phyloP scores from a whole-genome alignment of 495 filamentous ascomycete genomes.

The Aspergillus steynii region DNA sequence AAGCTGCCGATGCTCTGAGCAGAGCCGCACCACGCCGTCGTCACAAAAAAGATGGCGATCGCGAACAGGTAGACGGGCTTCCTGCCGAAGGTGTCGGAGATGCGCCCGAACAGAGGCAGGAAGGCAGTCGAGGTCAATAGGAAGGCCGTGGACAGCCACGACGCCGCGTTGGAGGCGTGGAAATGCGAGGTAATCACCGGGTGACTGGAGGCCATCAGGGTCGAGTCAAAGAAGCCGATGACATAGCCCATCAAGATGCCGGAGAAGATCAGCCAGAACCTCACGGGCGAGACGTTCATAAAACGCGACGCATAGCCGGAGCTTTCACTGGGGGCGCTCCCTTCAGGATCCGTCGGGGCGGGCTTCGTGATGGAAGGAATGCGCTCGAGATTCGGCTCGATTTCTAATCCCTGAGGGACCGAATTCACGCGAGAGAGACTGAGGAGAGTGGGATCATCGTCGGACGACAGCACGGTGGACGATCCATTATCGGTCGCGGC shows the following conservation, averaged over 20 bases:
- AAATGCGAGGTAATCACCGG: slow-evolving; percentile 82
- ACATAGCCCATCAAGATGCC: slow-evolving; percentile 49
- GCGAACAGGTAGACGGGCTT: slow-evolving; percentile 67
- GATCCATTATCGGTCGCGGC: slow-evolving; percentile 7
- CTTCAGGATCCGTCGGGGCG: slow-evolving; percentile 13
- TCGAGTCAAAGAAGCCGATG: slow-evolving; percentile 69
- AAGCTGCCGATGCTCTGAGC: slow-evolving; percentile 72
- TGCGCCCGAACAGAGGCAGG: slow-evolving; percentile 68
- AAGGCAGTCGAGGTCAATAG: slow-evolving; percentile 74
- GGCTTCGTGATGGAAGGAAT: slow-evolving; percentile 19
- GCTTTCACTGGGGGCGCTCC: slow-evolving; percentile 12
- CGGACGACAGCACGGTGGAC: slow-evolving; percentile 6
- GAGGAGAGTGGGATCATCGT: slow-evolving; percentile 26
- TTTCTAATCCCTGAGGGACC: slow-evolving; percentile 31
- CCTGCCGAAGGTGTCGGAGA: slow-evolving; percentile 74
- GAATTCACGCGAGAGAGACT: slow-evolving; percentile 32
- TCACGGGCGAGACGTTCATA: slow-evolving; percentile 43
- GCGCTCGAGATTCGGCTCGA: slow-evolving; percentile 32
- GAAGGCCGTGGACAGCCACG: slow-evolving; percentile 81
- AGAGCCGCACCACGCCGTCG: slow-evolving; percentile 72
- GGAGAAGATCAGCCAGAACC: slow-evolving; percentile 56
- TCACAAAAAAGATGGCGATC: slow-evolving; percentile 61
- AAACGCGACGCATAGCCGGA: slow-evolving; percentile 37
- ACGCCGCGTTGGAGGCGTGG: slow-evolving; percentile 69
- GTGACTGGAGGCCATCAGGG: slow-evolving; percentile 79